Base-by-base conservation (phyloP, 2,329 filamentous ascomycete genomes). In the Emmonsia crescens region DNA sequence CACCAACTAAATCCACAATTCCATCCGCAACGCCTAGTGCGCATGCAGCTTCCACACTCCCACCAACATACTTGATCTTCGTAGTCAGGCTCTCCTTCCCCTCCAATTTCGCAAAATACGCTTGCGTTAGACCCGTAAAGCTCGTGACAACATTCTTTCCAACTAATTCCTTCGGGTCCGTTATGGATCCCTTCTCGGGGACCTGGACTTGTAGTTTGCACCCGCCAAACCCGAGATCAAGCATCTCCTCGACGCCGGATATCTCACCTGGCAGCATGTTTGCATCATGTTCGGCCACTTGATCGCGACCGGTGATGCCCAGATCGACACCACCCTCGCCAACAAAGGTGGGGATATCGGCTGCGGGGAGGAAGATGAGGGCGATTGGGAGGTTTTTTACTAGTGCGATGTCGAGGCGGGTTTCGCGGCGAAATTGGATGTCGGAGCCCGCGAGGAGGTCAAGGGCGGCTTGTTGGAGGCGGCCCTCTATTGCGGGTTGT, bases 171-270 rank as follows among this genome's bases (percentile, higher is more conserved):
- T 85, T 84, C 5, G 89, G 83, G 54, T 83, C 82, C 52, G 75
- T 76, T 70, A 94, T 86, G 60, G 78, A 71, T 59, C 94, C 93
- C 74, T 94, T 93, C 71, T 89, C 86, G 0, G 94, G 94, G 1
- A 96, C 92, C 76, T 99, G 94, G n/a, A 97, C 91, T 78, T 97
- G 93, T 69, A 99, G 82, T 77, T 89, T 93, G 80, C 94, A 99
- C 65, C 79, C 82, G 52, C 94, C 94, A 72, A 99, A 99, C 40
- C 87, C 90, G 21, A 99, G 83, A 68, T 96, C 90, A 77, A 99
- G 81, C 57, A 99, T 83, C 69, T 94, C 90, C 69, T 94, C 89
- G 61, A 94, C 91, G 62, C 85, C 85, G 2, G 82, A 78, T 49
- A 60, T 55, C 60, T 78, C 74, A 38, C 69, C 73, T 2, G 67